Evolutionary conservation across 148 eudicot species (phyloP).

Genomic region (Rhododendron kiyosumense): DNA sequence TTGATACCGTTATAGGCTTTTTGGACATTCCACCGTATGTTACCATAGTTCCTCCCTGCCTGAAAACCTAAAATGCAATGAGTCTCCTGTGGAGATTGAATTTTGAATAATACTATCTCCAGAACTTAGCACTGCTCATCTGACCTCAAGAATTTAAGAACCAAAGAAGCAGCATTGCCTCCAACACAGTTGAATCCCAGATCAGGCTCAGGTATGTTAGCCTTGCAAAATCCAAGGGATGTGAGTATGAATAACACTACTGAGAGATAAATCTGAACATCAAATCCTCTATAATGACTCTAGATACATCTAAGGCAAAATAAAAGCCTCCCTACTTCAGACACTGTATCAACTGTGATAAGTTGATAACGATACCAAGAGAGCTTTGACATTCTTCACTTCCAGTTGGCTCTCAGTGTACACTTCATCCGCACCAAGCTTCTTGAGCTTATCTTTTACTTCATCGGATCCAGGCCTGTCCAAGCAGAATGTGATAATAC

Average conservation of each 20-base stretch:
- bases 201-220: conserved; percentile 66
- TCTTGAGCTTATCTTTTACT: conserved; percentile 67
- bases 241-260: neutral
- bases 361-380: conserved; percentile 52
- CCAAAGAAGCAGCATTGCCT: conserved; percentile 84
- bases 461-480: conserved; percentile 77
- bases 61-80: conserved; percentile 17
- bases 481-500: conserved; percentile 5
- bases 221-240: conserved; percentile 27
- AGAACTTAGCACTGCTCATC: conserved; percentile 2
- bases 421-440: conserved; percentile 85
- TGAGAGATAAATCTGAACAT: neutral
- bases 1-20: conserved; percentile 75
- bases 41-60: conserved; percentile 95
- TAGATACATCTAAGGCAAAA: neutral
- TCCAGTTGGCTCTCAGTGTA: conserved; percentile 77
- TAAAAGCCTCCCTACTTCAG: neutral
- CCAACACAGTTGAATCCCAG: conserved; percentile 94
- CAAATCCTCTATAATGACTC: neutral
- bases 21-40: conserved; percentile 99
- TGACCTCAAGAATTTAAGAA: conserved; percentile 79
- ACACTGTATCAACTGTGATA: neutral
- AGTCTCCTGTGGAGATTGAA: neutral
- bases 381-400: conserved; percentile 65
- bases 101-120: neutral